phyloP scores from a whole-genome alignment of 1,284 basidiomycete species.

The Cystobasidium pallidum region DNA sequence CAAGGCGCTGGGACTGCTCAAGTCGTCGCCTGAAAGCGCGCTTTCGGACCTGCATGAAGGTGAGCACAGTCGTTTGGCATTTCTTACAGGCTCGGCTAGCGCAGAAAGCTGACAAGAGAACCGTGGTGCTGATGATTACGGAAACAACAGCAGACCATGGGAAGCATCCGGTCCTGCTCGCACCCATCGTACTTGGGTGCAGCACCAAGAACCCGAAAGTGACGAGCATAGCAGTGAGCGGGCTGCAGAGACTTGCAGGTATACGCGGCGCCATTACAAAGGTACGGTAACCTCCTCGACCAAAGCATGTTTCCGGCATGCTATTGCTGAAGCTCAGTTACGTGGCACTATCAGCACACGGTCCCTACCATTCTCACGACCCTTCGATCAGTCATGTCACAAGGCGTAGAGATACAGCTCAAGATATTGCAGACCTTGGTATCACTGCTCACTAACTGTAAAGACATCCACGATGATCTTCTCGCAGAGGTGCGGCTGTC shows the following conservation, averaged over 20 bases:
- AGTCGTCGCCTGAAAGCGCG: constrained; percentile 48
- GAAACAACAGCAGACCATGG: constrained; percentile 8
- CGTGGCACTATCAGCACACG: constrained; percentile 62
- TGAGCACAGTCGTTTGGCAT: constrained; percentile 8
- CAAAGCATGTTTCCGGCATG: not conserved
- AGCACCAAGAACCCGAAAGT: constrained; percentile 92
- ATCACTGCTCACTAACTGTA: constrained; percentile 82
- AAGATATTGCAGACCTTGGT: constrained; percentile 87
- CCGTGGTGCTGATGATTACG: not conserved
- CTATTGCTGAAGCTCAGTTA: not conserved
- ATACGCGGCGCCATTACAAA: constrained; percentile 74
- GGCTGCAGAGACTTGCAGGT: constrained; percentile 85
- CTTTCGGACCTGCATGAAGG: constrained; percentile 48
- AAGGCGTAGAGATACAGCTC: constrained; percentile 92
- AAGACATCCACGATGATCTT: constrained; percentile 72
- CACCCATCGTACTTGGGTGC: constrained; percentile 91
- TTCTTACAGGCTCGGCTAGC: too few relatives aligned
- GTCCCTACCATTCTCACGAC: constrained; percentile 78
- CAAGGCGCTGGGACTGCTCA: constrained; percentile 52
- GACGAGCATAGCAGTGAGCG: constrained; percentile 85
- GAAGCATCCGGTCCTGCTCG: constrained; percentile 61
- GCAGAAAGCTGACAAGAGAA: not conserved
- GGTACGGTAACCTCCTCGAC: constrained; percentile 52
- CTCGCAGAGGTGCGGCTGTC: constrained; percentile 71
- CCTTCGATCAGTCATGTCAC: constrained; percentile 80